Conservation (phyloP, 495 filamentous ascomycete genomes). For the Xylaria cubensis region DNA sequence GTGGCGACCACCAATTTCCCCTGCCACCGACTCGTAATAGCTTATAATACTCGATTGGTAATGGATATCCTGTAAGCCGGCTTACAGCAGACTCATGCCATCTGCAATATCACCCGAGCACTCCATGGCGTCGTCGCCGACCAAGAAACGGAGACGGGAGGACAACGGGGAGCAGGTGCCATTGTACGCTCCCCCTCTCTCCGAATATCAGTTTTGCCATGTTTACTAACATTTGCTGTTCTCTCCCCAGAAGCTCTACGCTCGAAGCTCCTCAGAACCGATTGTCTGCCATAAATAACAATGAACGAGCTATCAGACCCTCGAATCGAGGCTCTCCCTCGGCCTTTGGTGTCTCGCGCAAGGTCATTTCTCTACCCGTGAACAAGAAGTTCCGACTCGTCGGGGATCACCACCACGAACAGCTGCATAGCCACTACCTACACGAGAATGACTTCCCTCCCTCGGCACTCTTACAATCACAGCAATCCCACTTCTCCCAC, state of each 20-base stretch:
- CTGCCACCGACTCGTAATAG: neutral
- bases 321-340: constrained; percentile 27
- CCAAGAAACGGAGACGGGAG: constrained; percentile 53
- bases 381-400: constrained; percentile 42
- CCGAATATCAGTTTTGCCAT: constrained; percentile 18
- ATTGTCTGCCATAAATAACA: constrained; percentile 33
- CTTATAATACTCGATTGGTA: neutral
- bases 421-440: constrained; percentile 19
- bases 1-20: neutral
- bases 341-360: constrained; percentile 35
- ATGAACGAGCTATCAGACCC: constrained; percentile 30
- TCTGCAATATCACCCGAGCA: constrained; percentile 30
- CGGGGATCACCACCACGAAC: constrained; percentile 27
- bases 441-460: constrained; percentile 9
- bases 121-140: constrained; percentile 33
- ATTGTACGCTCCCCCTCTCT: constrained; percentile 38
- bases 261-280: constrained; percentile 33
- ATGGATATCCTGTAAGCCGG: neutral
- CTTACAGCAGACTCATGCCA: constrained; percentile 35
- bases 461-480: constrained; percentile 20
- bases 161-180: constrained; percentile 41
- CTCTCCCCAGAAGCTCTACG: constrained; percentile 27
- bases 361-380: constrained; percentile 42
- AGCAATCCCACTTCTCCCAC: constrained; percentile 35
- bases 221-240: constrained; percentile 30